Evolutionary conservation across 2,329 filamentous ascomycete genomes (phyloP), one percentile per base, ranked within the genome.

Genomic region (Botrytis fragariae): DNA sequence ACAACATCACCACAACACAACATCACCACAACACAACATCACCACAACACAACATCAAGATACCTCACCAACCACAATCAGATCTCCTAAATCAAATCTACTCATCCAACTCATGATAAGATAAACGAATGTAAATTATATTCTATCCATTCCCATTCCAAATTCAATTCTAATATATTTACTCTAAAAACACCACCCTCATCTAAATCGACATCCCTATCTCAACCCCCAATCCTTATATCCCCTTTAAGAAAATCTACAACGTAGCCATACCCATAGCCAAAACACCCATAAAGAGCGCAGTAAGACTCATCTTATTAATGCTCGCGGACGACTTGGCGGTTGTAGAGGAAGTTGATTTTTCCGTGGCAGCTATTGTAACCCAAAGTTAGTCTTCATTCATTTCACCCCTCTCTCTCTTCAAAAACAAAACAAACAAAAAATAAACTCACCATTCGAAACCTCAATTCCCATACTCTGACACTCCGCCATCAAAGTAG

Each of bases 401-500:
- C 2, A 61, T 3, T 1, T 42, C 60, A 18, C 7, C 16, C 54
- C 8, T 20, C 29, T 6, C 20, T 32, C 32, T 25, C 9, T 2
- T 0, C 10, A 3, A 39, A 54, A 16, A 22, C 10, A 25, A 22
- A 18, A 10, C 12, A 3, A 25, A 32, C 4, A 32, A 22, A 18
- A 18, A 54, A 37, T 20, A 14, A 12, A 71, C 44, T 65, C 16
- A 60, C 61, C 37, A 39, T 16, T 42, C 14, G 44, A 35, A 60
- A 42, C 9, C n/a, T n/a, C 39, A 51, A 72, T 69, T 1, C 71
- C 63, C 64, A 72, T 61, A 25, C 29, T 35, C 51, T 54, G 42
- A 42, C 71, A 72, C 29, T 32, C 32, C 1, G 37, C 71, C 74
- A 82, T 77, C 29, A 84, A 76, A 5, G 83, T 84, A 9, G 80